Evolutionary conservation across 108 stramenopile species (phyloP).

Genomic region (Nitzschia palea): DNA sequence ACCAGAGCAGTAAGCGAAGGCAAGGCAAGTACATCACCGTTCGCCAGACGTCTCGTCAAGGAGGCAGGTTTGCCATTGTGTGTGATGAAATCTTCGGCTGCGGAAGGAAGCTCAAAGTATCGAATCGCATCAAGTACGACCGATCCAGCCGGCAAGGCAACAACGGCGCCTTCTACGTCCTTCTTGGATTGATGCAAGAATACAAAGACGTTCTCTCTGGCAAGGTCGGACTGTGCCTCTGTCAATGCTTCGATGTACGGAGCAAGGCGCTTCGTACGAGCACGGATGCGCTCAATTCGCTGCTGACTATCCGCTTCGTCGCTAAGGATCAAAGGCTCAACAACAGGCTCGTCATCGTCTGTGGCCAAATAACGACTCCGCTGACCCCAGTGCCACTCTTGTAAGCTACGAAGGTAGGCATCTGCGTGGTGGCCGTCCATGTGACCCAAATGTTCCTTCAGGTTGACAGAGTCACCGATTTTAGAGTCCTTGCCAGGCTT

Average conservation of each 20-base stretch:
- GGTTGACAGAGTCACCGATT: neutral
- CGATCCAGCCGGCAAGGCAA: conserved; percentile 76
- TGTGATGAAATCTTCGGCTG: conserved; percentile 19
- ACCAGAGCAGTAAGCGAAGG: conserved; percentile 12
- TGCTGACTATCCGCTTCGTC: conserved; percentile 38
- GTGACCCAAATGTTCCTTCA: conserved; percentile 18
- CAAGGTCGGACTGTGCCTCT: conserved; percentile 65
- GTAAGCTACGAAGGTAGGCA: conserved; percentile 61
- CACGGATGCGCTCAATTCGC: conserved; percentile 65
- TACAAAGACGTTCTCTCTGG: conserved; percentile 72
- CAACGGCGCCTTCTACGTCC: conserved; percentile 47
- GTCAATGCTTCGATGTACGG: conserved; percentile 79
- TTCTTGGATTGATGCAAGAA: conserved; percentile 45
- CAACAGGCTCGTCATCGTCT: neutral
- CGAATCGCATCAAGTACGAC: conserved; percentile 74
- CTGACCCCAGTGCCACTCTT: conserved; percentile 68
- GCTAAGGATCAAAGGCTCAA: neutral
- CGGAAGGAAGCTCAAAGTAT: conserved; percentile 36
- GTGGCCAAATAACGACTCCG: conserved; percentile 5
- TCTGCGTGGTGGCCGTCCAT: conserved; percentile 43
- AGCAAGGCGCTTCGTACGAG: conserved; percentile 61
- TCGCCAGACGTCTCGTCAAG: conserved; percentile 45
- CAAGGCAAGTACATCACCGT: conserved; percentile 72
- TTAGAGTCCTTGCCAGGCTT: conserved; percentile 2
- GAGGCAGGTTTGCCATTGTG: conserved; percentile 52